Evolutionary conservation across 148 eudicot genomes (phyloP).

Genomic region (Arctostaphylos glauca): DNA sequence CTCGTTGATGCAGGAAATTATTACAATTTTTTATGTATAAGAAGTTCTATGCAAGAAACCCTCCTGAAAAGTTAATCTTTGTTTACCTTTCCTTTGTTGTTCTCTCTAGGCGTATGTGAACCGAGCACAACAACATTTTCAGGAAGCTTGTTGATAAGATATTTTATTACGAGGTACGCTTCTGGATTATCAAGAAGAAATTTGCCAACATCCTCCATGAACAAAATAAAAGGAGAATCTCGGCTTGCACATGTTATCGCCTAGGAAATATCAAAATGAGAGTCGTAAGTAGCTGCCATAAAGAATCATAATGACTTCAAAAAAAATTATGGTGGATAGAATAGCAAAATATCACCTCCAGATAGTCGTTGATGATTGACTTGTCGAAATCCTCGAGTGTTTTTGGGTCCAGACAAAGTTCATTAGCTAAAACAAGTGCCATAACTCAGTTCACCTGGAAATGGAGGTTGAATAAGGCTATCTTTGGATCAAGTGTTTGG

Average conservation of each 20-base stretch:
- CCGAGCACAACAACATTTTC: conserved; percentile 73
- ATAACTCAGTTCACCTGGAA: conserved; percentile 11
- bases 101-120: conserved; percentile 59
- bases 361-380: conserved; percentile 43
- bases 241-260: conserved; percentile 48
- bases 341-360: conserved; percentile 36
- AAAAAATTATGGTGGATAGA: not conserved
- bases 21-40: not conserved
- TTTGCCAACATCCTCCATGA: conserved; percentile 79
- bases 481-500: not conserved
- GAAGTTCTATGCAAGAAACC: not conserved
- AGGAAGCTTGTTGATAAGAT: conserved; percentile 62
- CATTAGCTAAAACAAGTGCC: conserved; percentile 39
- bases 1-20: not conserved
- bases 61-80: not conserved
- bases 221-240: conserved; percentile 67
- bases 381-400: conserved; percentile 62
- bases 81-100: conserved; percentile 67
- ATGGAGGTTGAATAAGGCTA: not conserved
- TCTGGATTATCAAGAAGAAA: conserved; percentile 69
- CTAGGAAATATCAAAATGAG: conserved; percentile 20
- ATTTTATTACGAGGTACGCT: conserved; percentile 46
- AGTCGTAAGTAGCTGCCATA: not conserved
- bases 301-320: not conserved
- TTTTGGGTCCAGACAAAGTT: conserved; percentile 61